Base-by-base conservation (phyloP, 495 filamentous ascomycete genomes). In the Talaromyces trachyspermus region DNA sequence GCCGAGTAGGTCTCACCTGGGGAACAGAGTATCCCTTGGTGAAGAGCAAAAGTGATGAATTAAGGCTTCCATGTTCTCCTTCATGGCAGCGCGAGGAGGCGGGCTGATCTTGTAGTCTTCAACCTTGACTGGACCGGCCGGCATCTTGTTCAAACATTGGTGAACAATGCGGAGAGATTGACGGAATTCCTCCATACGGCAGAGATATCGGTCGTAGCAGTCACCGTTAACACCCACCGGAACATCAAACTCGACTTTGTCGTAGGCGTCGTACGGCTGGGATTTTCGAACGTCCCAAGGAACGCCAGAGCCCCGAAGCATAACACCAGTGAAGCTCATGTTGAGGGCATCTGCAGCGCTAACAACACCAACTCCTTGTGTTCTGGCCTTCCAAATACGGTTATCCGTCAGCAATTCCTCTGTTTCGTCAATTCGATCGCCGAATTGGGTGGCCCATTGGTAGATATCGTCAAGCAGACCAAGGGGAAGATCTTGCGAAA, bases 41-140 rank as follows among this genome's bases (percentile, higher is more conserved):
- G 71, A 89, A 99, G 25, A 99, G 80, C 40, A 99, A 71, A 99
- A 99, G 75, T 99, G 92, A 69, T 99, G 92, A 63, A 99, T 99
- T 11, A 99, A 77, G 17, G 92, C 91, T 68, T 99, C 92, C 94
- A 99, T 99, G 70, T 99, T 85, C 77, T 99, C 92, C 77, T 99
- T 99, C 92, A 99, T 99, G 54, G 92, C 94, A n/a, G 83, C 78
- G 58, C 92, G 81, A 11, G 92, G 92, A 30, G 92, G 92, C 7
- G 92, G 92, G n/a, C 86, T 85, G 64, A 99, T 81, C 77, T 98
- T 98, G 77, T 96, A 98, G 70, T 98, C 92, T 68, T 98, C 92
- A 30, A 96, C 89, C 47, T 88, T 80, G 58, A 97, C 79, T 18
- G 92, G 91, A 18, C 92, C 92, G 25, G 88, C 75, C 14, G 94